Evolutionary conservation across 768 basidiomycete genomes (phyloP), one percentile per base, ranked within the genome.

Genomic region (Leucocoprinus leucothites): DNA sequence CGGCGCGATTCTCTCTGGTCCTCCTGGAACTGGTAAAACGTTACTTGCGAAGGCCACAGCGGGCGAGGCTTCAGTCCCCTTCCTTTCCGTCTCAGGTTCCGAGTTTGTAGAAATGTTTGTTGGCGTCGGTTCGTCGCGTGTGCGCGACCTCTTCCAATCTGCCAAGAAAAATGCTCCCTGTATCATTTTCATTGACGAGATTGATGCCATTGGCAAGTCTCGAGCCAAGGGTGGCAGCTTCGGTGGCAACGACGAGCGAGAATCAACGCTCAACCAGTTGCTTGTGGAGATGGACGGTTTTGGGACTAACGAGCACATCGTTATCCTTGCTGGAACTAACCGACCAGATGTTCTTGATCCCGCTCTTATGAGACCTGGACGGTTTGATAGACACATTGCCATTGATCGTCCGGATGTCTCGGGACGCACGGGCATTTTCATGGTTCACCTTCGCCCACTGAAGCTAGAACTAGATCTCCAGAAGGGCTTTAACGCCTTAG

Each of bases 51-150:
- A 99, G 71, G 97, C 97, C 2, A 98, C 97, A 3, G 97, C 97
- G 2, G 97, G 97, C 48, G 97, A 99, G 72, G 96, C 97, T 3
- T 89, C 85, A 42, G 96, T 98, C 3, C 96, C 97, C 40, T 99
- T 99, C 87, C 82, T 98, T 56, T 96, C 94, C 21, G 97, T 98
- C 40, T 98, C 96, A 45, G 97, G 97, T 48, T 98, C 96, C 41
- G 97, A 99, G 68, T 98, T 99, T 67, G 94, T 99, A 58, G 97
- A 99, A 74, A 98, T 98, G 95, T 99, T 98, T 67, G 97, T 99
- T 62, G 97, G 97, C 71, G 97, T 98, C 49, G 97, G 97, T 56
- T 94, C 97, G 2, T 95, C 94, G 3, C 85, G 97, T 59, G 97
- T 99, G 9, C 87, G 97, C 46, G 97, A 99, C 72, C 85, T 99